phyloP scores from a whole-genome alignment of 1,284 basidiomycete genomes.

The Tremellales sp. region DNA sequence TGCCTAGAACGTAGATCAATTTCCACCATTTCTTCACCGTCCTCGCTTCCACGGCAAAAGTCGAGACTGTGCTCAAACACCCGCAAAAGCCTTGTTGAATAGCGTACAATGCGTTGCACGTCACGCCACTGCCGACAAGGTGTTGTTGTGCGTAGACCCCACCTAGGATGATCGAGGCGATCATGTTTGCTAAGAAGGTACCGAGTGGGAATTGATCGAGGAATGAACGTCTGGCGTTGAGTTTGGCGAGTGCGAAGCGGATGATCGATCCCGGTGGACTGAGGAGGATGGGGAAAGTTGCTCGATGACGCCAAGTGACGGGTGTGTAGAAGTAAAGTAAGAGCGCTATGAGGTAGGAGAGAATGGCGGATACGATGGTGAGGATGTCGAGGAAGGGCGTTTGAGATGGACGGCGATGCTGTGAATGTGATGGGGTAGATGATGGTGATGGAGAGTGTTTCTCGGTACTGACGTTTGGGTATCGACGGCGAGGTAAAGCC shows the following conservation, averaged over 20 bases:
- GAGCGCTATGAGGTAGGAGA: conserved; percentile 55
- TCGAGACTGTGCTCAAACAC: conserved; percentile 89
- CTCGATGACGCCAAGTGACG: conserved; percentile 66
- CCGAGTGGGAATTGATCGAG: conserved; percentile 67
- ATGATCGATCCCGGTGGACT: conserved; percentile 82
- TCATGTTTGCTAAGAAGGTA: conserved; percentile 79
- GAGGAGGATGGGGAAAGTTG: conserved; percentile 83
- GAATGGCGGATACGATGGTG: conserved; percentile 38
- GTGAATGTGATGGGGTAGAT: conserved; percentile 51
- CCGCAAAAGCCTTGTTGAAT: conserved; percentile 91
- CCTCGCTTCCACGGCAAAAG: conserved; percentile 77
- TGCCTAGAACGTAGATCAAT: conserved; percentile 65
- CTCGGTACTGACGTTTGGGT: background rate
- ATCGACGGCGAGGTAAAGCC: conserved; percentile 56
- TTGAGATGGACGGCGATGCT: conserved; percentile 22
- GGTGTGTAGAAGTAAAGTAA: conserved; percentile 74
- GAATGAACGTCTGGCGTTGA: conserved; percentile 62
- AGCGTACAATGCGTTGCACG: conserved; percentile 70
- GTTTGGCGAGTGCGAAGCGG: conserved; percentile 70
- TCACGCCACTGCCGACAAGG: conserved; percentile 16
- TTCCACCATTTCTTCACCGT: conserved; percentile 54
- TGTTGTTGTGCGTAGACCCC: conserved; percentile 65
- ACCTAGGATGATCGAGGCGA: conserved; percentile 72
- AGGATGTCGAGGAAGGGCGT: conserved; percentile 34
- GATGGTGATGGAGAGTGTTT: background rate